Base-by-base conservation (phyloP, 331 rosid genomes). In the Arachis monticola region DNA sequence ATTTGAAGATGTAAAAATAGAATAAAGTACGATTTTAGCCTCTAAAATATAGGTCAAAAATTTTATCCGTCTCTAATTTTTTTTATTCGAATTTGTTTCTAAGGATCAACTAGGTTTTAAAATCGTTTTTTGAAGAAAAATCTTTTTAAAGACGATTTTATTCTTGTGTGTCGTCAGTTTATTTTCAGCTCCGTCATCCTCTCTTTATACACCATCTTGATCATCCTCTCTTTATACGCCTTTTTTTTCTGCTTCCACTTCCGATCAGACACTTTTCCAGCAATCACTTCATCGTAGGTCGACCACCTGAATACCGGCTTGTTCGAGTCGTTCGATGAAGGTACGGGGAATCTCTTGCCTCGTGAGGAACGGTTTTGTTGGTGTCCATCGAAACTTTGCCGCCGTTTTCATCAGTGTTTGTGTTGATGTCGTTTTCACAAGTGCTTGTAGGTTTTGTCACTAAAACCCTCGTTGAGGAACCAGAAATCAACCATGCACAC, bases 361-460 rank as follows among this genome's bases (percentile, higher is more conserved):
- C 89, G 82, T 5, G 94, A 4, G 84, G 85, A 31, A 11, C 47
- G 0, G 84, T 9, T 3, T 82, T 94, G 41, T 91, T 96, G 70
- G 89, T 73, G 6, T 91, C 95, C 98, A 93, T 93, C 17, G 87
- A 57, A 41, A 81, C 48, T 30, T 68, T 32, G 14, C 48, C 74
- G 2, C 9, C 9, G 7, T 41, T 69, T 32, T 10, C 60, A 22
- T 22, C 27, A 22, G 27, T 22, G 8, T 1, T 67, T 41, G 47
- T 45, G 76, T 42, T 67, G 7, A 10, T 44, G 30, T 48, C 40
- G n/a, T 8, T 6, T n/a, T 17, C 97, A 80, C 60, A 90, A 91
- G 30, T 96, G 90, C 77, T 94, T 91, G 91, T 87, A 87, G 78
- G 95, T 94, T 50, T 91, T 91, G 84, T 97, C 97, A 77, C 97